Conservation (phyloP, 768 basidiomycete genomes). For the Gelatoporia subvermispora region DNA sequence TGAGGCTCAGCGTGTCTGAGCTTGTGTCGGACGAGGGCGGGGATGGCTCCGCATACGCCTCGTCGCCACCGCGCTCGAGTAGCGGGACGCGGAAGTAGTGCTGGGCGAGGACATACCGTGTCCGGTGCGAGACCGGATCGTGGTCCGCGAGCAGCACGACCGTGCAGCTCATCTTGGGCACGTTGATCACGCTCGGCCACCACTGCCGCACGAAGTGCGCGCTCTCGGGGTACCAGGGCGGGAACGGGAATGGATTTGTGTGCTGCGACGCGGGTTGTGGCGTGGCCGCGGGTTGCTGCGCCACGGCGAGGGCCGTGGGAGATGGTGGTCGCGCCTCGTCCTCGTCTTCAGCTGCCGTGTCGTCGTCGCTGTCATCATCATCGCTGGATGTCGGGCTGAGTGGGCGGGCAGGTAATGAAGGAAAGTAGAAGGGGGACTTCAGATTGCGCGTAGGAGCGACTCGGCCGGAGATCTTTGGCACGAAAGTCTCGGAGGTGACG, state of each 20-base stretch:
- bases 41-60: no score
- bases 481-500: constrained; percentile 8
- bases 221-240: constrained; percentile 66
- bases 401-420: background rate
- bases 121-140: constrained; percentile 54
- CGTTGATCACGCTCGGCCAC: constrained; percentile 66
- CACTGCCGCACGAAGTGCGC: constrained; percentile 78
- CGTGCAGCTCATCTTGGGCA: constrained; percentile 67
- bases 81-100: constrained; percentile 74
- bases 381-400: background rate
- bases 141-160: constrained; percentile 64
- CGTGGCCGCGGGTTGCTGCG: background rate
- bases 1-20: constrained; percentile 1
- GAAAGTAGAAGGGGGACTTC: constrained; percentile 20
- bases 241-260: constrained; percentile 61
- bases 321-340: background rate
- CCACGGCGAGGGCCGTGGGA: background rate
- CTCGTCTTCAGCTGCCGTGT: background rate
- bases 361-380: background rate
- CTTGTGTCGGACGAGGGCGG: background rate
- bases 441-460: constrained; percentile 17
- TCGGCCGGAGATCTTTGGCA: constrained; percentile 18
- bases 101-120: constrained; percentile 63
- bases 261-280: constrained; percentile 12
- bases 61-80: constrained; percentile 11